Percentiles rank a stretch among this genome's conserved stretches.
Evolutionary conservation across 192 early-diverging fungal genomes (phyloP).

Genomic region (Kappamyces sp.): DNA sequence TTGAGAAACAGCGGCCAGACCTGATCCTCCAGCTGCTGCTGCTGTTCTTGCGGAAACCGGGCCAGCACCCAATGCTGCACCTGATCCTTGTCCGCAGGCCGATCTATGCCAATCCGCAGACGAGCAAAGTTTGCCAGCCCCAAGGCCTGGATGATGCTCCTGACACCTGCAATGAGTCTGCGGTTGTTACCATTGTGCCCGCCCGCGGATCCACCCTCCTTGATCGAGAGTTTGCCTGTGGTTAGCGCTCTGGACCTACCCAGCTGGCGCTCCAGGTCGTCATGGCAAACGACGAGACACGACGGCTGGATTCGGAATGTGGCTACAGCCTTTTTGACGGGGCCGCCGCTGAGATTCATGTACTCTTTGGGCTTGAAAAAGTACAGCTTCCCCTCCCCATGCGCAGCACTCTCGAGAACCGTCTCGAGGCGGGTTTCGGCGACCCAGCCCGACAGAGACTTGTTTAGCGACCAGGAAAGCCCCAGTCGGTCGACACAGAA

Average conservation of each 20-base stretch:
- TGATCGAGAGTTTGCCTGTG: slow-evolving; percentile 2
- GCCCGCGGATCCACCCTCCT: slow-evolving; percentile 5
- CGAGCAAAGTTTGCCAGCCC: neutral
- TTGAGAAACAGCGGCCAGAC: slow-evolving; percentile 2
- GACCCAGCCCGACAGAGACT: neutral
- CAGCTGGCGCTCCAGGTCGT: slow-evolving; percentile 10
- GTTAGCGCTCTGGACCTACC: no score
- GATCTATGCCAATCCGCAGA: slow-evolving; percentile 10
- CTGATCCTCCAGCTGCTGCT: neutral
- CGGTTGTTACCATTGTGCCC: slow-evolving; percentile 10
- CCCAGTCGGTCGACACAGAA: slow-evolving; percentile 2
- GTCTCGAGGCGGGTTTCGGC: neutral
- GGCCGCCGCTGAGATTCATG: slow-evolving; percentile 14
- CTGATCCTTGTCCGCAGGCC: slow-evolving; percentile 6
- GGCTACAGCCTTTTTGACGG: slow-evolving; percentile 3
- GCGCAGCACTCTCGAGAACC: neutral
- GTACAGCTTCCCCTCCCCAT: slow-evolving; percentile 1
- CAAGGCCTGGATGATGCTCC: neutral
- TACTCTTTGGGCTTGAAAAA: slow-evolving; percentile 16
- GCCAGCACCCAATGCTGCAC: neutral
- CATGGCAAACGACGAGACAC: slow-evolving; percentile 9
- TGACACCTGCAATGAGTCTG: neutral
- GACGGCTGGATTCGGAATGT: neutral
- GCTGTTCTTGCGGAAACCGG: neutral
- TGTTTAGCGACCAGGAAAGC: neutral